Evolutionary conservation across 2,329 filamentous ascomycete species (phyloP).

Genomic region (Penicillium sp.): DNA sequence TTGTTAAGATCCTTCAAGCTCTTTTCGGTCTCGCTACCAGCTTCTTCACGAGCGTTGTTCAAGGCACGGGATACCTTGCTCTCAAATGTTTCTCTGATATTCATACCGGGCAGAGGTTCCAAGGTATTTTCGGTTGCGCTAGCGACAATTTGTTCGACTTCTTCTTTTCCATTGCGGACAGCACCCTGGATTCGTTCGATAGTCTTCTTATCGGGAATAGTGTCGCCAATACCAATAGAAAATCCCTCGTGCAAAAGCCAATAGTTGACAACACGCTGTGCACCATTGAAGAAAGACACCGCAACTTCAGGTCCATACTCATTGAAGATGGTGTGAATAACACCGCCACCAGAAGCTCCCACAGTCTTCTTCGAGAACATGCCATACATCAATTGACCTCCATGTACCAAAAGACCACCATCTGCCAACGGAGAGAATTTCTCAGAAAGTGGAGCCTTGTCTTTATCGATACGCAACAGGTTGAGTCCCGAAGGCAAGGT

Average conservation of each 20-base stretch:
- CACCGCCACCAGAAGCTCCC: conserved; percentile 82
- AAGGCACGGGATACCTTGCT: conserved; percentile 91
- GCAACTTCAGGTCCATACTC: conserved; percentile 81
- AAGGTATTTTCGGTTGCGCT: conserved; percentile 80
- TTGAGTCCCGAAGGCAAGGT: conserved; percentile 85
- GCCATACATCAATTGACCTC: conserved; percentile 85
- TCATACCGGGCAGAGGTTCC: conserved; percentile 96
- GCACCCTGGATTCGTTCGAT: conserved; percentile 80
- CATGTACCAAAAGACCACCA: conserved; percentile 75
- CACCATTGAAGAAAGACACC: conserved; percentile 93
- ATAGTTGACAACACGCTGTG: conserved; percentile 91
- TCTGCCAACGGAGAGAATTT: conserved; percentile 65
- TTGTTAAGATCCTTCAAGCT: conserved; percentile 96
- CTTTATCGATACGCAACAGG: conserved; percentile 62
- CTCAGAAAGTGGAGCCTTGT: conserved; percentile 51
- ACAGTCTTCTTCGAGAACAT: conserved; percentile 91
- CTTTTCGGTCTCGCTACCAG: conserved; percentile 86
- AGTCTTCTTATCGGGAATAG: conserved; percentile 82
- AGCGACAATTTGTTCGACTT: conserved; percentile 71
- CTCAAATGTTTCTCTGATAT: conserved; percentile 96
- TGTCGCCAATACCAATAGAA: conserved; percentile 98
- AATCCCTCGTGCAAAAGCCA: conserved; percentile 96
- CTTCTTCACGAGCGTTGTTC: conserved; percentile 93
- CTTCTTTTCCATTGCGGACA: conserved; percentile 74
- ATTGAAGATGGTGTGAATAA: conserved; percentile 95